Evolutionary conservation across 2,329 filamentous ascomycete species (phyloP).

Genomic region (Grosmannia serpens): DNA sequence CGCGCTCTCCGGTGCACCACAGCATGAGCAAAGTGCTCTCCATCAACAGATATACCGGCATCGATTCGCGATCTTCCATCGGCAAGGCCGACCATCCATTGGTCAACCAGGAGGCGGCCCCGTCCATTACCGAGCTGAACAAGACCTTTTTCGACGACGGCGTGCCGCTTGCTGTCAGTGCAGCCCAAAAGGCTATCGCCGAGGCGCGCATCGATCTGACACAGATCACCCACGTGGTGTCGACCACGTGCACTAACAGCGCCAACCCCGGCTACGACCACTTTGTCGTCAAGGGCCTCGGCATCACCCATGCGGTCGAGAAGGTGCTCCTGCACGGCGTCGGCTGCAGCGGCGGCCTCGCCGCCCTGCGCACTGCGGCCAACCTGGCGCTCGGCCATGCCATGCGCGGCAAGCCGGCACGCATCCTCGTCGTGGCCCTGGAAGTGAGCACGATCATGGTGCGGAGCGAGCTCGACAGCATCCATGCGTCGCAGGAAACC

Average conservation of each 20-base stretch:
- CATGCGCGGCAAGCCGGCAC: constrained; percentile 45
- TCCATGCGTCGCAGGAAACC: constrained; percentile 45
- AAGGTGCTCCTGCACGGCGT: constrained; percentile 56
- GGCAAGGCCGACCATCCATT: constrained; percentile 48
- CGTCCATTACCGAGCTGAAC: constrained; percentile 45
- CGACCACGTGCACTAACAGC: constrained; percentile 58
- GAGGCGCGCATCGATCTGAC: constrained; percentile 38
- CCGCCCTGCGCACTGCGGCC: constrained; percentile 50
- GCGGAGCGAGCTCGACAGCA: constrained; percentile 53
- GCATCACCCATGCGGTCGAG: constrained; percentile 45
- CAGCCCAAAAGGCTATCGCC: constrained; percentile 41
- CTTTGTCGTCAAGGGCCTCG: constrained; percentile 47
- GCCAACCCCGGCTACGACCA: constrained; percentile 60
- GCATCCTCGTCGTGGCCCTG: constrained; percentile 53
- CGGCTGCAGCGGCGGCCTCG: constrained; percentile 54
- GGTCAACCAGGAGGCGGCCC: constrained; percentile 43
- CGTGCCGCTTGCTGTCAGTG: constrained; percentile 43
- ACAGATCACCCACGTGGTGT: constrained; percentile 55
- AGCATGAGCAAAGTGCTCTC: constrained; percentile 52
- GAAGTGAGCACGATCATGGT: constrained; percentile 51
- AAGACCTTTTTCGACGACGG: constrained; percentile 43
- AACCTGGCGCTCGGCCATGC: constrained; percentile 54
- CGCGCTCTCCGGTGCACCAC: background rate
- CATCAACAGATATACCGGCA: constrained; percentile 55
- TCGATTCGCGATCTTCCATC: constrained; percentile 50